A percentile compares a stretch with the other conserved stretches of the same genome.
phyloP scores from a whole-genome alignment of 345 rosid genomes.

The Turnera subulata region DNA sequence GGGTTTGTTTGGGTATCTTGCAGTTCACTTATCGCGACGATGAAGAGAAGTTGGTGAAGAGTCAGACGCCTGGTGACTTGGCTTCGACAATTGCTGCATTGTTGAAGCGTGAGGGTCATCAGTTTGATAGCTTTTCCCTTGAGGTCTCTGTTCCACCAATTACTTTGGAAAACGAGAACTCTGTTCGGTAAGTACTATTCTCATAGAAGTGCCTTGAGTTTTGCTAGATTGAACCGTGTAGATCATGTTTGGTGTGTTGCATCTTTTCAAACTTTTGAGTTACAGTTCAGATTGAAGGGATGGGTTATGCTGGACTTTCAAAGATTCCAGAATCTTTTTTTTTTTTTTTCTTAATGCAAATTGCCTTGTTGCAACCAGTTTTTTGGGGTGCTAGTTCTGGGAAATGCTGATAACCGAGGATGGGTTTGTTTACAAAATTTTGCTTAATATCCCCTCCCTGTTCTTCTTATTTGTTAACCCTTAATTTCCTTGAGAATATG shows the following conservation, averaged over 20 bases:
- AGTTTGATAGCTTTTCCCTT: constrained; percentile 60
- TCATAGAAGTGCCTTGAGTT: neutral
- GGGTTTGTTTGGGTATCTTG: constrained; percentile 72
- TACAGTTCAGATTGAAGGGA: neutral
- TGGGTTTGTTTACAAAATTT: too few relatives aligned
- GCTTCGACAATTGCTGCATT: constrained; percentile 43
- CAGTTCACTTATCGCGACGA: constrained; percentile 53
- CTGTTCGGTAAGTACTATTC: constrained; percentile 46
- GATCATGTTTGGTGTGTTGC: neutral
- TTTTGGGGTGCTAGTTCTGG: too few relatives aligned
- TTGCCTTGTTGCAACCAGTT: too few relatives aligned
- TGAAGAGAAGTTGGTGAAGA: constrained; percentile 29
- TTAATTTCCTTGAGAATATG: too few relatives aligned
- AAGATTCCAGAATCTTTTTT: too few relatives aligned
- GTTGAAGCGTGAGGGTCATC: constrained; percentile 58
- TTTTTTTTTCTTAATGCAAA: too few relatives aligned
- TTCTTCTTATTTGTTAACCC: neutral
- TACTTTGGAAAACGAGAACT: constrained; percentile 51
- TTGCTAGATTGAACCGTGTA: neutral
- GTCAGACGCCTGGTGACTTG: constrained; percentile 37
- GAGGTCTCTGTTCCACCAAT: constrained; percentile 63
- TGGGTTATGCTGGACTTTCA: neutral
- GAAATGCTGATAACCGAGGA: too few relatives aligned
- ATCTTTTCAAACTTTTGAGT: neutral
- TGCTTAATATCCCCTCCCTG: neutral